These are phyloP conservation scores for Bromus sterilis DNA, from an alignment of 176 grass and related monocot genomes.

Conservation along the genomic window DNA sequence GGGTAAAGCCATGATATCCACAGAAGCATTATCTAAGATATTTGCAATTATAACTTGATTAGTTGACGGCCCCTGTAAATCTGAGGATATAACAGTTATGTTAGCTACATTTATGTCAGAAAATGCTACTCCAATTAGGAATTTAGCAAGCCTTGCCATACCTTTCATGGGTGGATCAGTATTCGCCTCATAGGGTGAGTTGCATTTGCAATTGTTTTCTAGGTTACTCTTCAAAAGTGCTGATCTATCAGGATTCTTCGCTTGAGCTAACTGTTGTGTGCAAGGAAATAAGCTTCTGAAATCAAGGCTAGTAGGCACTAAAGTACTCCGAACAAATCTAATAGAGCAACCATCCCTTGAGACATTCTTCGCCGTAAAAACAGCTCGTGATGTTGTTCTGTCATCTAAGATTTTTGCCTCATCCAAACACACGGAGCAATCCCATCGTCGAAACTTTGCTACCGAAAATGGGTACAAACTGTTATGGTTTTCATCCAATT, in stretches of 20 bases:
- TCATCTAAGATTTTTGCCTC: constrained; percentile 11
- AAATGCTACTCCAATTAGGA: neutral
- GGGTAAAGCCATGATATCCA: neutral
- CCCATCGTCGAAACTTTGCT: constrained; percentile 52
- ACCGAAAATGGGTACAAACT: constrained; percentile 13
- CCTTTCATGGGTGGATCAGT: constrained; percentile 21
- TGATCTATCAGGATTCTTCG: constrained; percentile 14
- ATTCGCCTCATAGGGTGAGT: constrained; percentile 5
- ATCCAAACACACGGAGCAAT: constrained; percentile 53
- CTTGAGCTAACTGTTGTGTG: constrained; percentile 28
- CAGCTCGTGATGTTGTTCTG: constrained; percentile 2
- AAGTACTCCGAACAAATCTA: constrained; percentile 41
- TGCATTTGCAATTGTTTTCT: constrained; percentile 34
- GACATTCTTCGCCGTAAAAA: constrained; percentile 17
- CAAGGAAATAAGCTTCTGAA: constrained; percentile 19
- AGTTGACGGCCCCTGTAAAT: neutral
- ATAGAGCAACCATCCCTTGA: constrained; percentile 40
- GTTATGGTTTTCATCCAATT: neutral
- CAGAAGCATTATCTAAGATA: constrained; percentile 11
- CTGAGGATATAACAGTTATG: constrained; percentile 4
- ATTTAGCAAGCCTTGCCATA: constrained; percentile 17
- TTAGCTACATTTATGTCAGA: neutral
- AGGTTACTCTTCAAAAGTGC: constrained; percentile 6
- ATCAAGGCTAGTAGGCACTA: constrained; percentile 18
- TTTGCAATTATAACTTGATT: neutral